Evolutionary conservation across 2,329 filamentous ascomycete genomes (phyloP).

Genomic region (Phialemoniopsis sp.): DNA sequence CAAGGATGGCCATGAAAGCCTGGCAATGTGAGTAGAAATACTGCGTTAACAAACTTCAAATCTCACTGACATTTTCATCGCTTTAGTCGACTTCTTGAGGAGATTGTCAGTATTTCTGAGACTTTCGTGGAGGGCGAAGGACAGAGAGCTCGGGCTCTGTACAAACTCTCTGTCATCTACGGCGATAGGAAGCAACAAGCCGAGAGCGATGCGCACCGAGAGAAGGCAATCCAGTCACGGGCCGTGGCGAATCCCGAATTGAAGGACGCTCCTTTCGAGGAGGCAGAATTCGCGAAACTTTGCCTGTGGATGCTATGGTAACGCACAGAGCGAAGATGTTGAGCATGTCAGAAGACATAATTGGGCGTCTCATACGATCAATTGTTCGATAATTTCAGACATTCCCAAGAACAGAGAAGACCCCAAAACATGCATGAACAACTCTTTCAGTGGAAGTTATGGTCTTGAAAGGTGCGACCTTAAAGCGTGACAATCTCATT

Average conservation of each 20-base stretch:
- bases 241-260: constrained; percentile 5
- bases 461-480: too few relatives aligned
- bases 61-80: neutral
- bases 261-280: neutral
- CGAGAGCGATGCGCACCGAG: neutral
- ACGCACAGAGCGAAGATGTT: too few relatives aligned
- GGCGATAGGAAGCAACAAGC: neutral
- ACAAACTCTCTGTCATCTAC: constrained; percentile 13
- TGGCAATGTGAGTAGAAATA: constrained; percentile 14
- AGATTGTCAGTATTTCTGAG: constrained; percentile 15
- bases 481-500: too few relatives aligned
- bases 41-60: constrained; percentile 2
- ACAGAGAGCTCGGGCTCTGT: constrained; percentile 14
- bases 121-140: constrained; percentile 16
- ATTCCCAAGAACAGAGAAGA: too few relatives aligned
- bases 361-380: too few relatives aligned
- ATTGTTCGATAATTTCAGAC: too few relatives aligned
- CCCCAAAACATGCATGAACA: too few relatives aligned
- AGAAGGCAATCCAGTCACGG: constrained; percentile 9
- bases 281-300: constrained; percentile 2
- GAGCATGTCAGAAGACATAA: too few relatives aligned
- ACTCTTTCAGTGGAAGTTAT: too few relatives aligned
- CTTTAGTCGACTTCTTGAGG: constrained; percentile 12
- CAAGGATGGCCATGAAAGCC: constrained; percentile 8
- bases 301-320: constrained; percentile 2